Evolutionary conservation across 257 asterid species (phyloP).

Genomic region (Nicotiana knightiana): DNA sequence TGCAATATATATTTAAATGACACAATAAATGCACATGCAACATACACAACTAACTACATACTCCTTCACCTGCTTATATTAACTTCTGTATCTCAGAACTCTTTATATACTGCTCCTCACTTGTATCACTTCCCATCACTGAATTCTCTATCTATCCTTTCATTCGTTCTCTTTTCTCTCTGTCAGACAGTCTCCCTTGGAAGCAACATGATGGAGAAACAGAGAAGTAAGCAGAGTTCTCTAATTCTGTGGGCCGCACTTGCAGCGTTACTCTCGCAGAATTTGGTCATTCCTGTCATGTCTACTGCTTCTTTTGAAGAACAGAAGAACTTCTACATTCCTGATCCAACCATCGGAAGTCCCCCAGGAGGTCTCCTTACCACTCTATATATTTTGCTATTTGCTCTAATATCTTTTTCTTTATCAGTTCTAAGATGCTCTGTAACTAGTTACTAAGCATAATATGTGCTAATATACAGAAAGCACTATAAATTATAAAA

Average conservation of each 20-base stretch:
- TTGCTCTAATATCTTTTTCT: neutral
- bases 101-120: constrained; percentile 29
- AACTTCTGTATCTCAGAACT: constrained; percentile 39
- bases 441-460: neutral
- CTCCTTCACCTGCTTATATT: constrained; percentile 55
- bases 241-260: constrained; percentile 44
- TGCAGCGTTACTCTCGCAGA: constrained; percentile 49
- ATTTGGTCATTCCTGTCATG: constrained; percentile 32
- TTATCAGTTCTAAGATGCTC: neutral
- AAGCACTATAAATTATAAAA: neutral
- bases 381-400: neutral
- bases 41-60: constrained; percentile 62
- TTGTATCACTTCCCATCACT: constrained; percentile 20
- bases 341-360: constrained; percentile 42
- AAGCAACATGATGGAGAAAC: constrained; percentile 25
- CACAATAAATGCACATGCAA: constrained; percentile 50
- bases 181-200: neutral
- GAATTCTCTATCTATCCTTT: constrained; percentile 2
- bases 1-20: constrained; percentile 34
- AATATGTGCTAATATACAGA: neutral
- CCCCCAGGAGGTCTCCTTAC: constrained; percentile 41
- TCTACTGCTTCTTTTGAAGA: constrained; percentile 39
- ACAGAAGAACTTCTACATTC: constrained; percentile 54
- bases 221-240: constrained; percentile 31
- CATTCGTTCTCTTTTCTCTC: neutral